Conservation (phyloP, 1,284 basidiomycete genomes). For the Irpex sp. region DNA sequence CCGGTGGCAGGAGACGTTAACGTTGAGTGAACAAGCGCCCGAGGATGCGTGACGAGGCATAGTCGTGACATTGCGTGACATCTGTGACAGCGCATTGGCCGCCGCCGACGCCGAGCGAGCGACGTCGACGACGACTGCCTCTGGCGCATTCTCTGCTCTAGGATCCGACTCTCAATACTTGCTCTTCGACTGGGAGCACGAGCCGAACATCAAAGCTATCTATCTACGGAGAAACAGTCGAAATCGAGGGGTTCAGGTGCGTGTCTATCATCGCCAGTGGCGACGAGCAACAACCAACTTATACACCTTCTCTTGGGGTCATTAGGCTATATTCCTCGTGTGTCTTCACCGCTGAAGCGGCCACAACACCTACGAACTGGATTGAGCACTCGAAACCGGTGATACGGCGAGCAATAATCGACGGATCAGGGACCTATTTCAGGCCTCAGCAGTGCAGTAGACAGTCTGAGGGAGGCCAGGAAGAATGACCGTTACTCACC, state of each 20-base stretch:
- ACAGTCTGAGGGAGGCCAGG: background rate
- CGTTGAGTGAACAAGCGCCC: background rate
- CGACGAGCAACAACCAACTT: background rate
- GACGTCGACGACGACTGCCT: background rate
- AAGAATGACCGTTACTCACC: constrained; percentile 71
- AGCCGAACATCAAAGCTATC: background rate
- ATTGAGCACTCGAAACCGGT: background rate
- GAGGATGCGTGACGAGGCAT: background rate
- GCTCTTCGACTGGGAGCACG: background rate
- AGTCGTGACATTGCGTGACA: background rate
- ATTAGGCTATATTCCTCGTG: background rate
- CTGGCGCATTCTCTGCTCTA: background rate
- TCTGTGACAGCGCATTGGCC: background rate
- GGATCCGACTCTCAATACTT: background rate
- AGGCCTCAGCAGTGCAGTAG: background rate
- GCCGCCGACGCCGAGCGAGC: background rate
- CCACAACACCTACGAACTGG: background rate
- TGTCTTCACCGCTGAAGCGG: background rate
- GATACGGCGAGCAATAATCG: background rate
- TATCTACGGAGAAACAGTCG: background rate
- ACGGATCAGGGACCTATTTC: background rate
- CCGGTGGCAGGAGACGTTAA: too few relatives aligned
- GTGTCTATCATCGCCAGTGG: background rate
- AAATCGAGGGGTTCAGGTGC: background rate
- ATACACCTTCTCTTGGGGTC: background rate